These are phyloP conservation scores for Colletotrichum tropicicola DNA, from an alignment of 2,329 filamentous ascomycete genomes.

Conservation along the genomic window DNA sequence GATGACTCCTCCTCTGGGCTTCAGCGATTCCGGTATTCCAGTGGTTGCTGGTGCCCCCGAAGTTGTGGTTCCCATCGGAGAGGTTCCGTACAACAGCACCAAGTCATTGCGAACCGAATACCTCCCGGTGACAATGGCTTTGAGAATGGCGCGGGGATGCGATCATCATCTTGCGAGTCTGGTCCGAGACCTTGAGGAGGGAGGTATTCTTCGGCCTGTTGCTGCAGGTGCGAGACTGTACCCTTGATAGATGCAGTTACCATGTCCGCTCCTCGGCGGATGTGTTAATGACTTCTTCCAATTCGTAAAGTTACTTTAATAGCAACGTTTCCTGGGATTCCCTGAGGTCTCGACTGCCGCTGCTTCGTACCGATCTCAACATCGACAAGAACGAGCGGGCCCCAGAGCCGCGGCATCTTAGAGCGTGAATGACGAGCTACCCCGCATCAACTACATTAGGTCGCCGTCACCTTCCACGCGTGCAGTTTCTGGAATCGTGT, in stretches of 20 bases:
- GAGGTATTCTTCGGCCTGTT: not conserved
- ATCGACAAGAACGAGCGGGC: no score
- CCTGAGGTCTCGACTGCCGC: no score
- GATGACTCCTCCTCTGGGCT: conserved; percentile 4
- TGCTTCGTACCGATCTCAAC: no score
- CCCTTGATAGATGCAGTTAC: not conserved
- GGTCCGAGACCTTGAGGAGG: conserved; percentile 4
- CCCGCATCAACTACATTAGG: not conserved
- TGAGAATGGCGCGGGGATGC: conserved; percentile 26
- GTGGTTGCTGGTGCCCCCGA: not conserved
- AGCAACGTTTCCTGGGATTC: no score
- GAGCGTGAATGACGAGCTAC: not conserved
- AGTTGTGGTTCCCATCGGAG: conserved; percentile 1
- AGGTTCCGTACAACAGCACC: conserved; percentile 6
- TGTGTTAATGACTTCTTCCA: no score
- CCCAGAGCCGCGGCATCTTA: no score
- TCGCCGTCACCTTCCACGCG: not conserved
- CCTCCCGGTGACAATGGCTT: conserved; percentile 2
- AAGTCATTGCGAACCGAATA: not conserved
- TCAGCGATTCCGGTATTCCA: not conserved
- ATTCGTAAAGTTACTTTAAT: no score
- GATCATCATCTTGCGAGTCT: conserved; percentile 12
- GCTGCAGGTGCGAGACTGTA: not conserved
- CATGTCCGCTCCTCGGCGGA: not conserved
- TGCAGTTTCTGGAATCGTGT: not conserved